Evolutionary conservation across 2,329 filamentous ascomycete species (phyloP), one percentile per base, ranked within the genome.

Genomic region (Metarhizium sp.): DNA sequence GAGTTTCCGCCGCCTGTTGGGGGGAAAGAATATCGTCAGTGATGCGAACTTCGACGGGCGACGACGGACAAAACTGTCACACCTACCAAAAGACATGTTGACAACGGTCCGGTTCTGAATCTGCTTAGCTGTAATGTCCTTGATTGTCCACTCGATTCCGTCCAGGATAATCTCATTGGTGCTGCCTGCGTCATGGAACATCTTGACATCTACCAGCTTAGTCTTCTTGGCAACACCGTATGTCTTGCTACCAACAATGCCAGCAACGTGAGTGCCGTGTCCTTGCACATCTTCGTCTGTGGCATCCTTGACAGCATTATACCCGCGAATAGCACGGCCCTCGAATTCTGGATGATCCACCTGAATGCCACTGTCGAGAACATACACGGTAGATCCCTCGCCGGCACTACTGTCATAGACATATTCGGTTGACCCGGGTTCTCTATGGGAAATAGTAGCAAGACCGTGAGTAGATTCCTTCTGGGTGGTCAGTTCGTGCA

Each of bases 331-430:
- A 36, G 74, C 75, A 10, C 75, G 72, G 10, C 71, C 71, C 50
- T 70, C 71, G 50, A 78, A 78, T 48, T 77, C 69, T 53, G 63
- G 40, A 61, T 84, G 80, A 5, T 63, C 55, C 20, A 67, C 71
- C 46, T 72, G 70, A 53, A 83, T 75, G 42, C 80, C 80, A 0
- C 76, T 80, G 64, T 84, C 80, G 55, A 83, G 67, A 52, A 84
- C 66, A 63, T 82, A 84, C 51, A 75, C 69, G 57, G 72, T 81
- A 52, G 68, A 73, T 36, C 66, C 70, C 14, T 63, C 55, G 14
- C 76, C 76, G 25, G 73, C 72, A 20, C 62, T 68, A 8, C 60
- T 56, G 57, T 78, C 72, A 62, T 77, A 78, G 32, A 65, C 58
- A 59, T 78, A 78, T 50, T 66, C 62, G 13, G 53, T 67, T 7